Base-by-base conservation (phyloP, 1,139 yeast species). In the Pichia sp. region DNA sequence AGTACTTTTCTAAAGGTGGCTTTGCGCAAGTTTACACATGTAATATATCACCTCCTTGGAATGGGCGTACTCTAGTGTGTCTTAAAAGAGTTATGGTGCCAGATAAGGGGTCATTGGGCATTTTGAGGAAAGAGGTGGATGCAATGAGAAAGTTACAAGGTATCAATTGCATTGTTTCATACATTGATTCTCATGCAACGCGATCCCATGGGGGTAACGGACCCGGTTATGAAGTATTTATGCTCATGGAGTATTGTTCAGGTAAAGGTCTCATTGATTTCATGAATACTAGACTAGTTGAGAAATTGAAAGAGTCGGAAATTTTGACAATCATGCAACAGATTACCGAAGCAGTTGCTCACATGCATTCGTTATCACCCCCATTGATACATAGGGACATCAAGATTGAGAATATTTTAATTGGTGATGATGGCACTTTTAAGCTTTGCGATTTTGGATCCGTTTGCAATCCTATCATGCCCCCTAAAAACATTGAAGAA, bases 371-470 rank as follows among this genome's bases (percentile, higher is more conserved):
- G 46, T 61, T 85, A 37, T 68, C 69, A 31, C 52, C 52, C 5
- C 43, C 48, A 6, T 66, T 91, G 49, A 73, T 91, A 29, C 99
- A 91, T 59, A 70, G 98, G 36, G 99, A 91, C 61, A 80, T 91
- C 50, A 91, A 91, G 62, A 88, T 93, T 48, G 99, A 91, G 59
- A 91, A 91, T 57, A 96, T 91, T 6, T 68, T 91, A 45, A 80
- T 91, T 22, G 83, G 86, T 49, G 72, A 67, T 4, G 67, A 76
- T 31, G 82, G 85, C 33, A 72, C 72, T 35, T 93, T 74, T 59
- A 91, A 88, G 58, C 63, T 91, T 27, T 83, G 95, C 56, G 99
- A 91, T 60, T 91, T 91, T 64, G 99, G 99, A 1, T 86, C 96
- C 1, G 84, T 95, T 0, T 81, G 88, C 18, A 74, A 72, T 15